Base-by-base conservation (phyloP, 257 asterid species). In the Plantago elongata region DNA sequence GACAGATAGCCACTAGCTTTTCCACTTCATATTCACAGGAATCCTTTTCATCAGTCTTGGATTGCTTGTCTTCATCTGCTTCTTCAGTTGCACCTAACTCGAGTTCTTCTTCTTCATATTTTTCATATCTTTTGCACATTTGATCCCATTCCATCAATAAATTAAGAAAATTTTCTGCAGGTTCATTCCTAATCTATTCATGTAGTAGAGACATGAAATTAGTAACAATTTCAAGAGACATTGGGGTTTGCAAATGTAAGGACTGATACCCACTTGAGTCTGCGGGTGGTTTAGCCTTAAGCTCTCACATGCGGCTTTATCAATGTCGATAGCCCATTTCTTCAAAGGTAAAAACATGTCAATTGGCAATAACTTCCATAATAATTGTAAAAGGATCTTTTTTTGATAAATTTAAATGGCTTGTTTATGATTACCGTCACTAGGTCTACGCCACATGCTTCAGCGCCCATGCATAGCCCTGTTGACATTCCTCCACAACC, bases 401-500 rank as follows among this genome's bases (percentile, higher is more conserved):
- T 22, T 22, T 22, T 22, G 2, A 1, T 1, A 22, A 22, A 1
- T 22, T 22, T 1, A 22, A 22, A 22, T 1, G 1, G 27, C 27
- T 22, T 22, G 27, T 64, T 63, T 38, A 37, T 47, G 55, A 54
- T 67, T 81, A 91, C 98, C 80, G 94, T 81, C 57, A 76, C 79
- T 63, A 90, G 88, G 72, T 81, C 79, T 55, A 79, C 30, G 54
- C 82, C 72, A 50, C 95, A 78, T 59, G 85, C 83, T 60, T 83
- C 80, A 64, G 96, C 95, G 55, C 98, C 98, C 58, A 85, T 54
- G 73, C 91, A 81, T 70, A 90, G 72, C 71, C 98, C 98, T 61
- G 93, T 90, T 14, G 98, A 90, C 98, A 90, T 90, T 69, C 98
- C 98, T 58, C 98, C 98, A 72, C 98, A 90, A 50, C 98, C 98